These are phyloP conservation scores for Myxozyma neglecta DNA, from an alignment of 805 yeast genomes.

Conservation along the genomic window DNA sequence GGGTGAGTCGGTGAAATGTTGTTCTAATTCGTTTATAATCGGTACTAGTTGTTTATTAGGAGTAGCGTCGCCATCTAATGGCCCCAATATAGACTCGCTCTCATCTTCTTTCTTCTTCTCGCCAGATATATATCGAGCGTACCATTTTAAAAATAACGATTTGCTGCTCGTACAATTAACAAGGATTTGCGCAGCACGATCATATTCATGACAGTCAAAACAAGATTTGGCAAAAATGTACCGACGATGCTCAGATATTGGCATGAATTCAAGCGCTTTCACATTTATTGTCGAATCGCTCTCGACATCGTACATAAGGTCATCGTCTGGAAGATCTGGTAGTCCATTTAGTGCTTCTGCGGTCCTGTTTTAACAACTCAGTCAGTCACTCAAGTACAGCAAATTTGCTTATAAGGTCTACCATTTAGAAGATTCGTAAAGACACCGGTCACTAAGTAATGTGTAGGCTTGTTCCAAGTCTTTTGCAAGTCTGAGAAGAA, in stretches of 20 bases:
- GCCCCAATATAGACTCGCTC: constrained; percentile 60
- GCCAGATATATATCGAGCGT: constrained; percentile 68
- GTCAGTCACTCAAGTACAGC: background rate
- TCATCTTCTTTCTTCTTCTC: constrained; percentile 75
- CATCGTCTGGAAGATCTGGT: constrained; percentile 34
- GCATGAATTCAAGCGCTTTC: constrained; percentile 8
- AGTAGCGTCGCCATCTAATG: constrained; percentile 35
- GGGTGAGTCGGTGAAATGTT: constrained; percentile 21
- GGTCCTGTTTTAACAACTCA: constrained; percentile 38
- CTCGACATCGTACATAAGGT: constrained; percentile 10
- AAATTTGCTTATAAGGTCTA: background rate
- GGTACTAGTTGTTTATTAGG: constrained; percentile 41
- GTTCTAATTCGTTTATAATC: constrained; percentile 46
- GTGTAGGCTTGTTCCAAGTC: constrained; percentile 46
- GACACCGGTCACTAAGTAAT: constrained; percentile 55
- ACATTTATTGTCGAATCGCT: background rate
- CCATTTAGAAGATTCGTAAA: constrained; percentile 79
- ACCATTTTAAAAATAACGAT: constrained; percentile 62
- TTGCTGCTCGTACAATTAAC: constrained; percentile 49
- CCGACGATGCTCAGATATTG: constrained; percentile 44
- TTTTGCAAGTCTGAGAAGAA: background rate
- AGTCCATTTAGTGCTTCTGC: constrained; percentile 78
- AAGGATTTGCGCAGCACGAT: constrained; percentile 61
- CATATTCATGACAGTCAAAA: constrained; percentile 83
- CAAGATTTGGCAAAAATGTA: constrained; percentile 66